Percentiles rank a stretch among this genome's conserved stretches.
Conservation (phyloP, 2,329 filamentous ascomycete genomes). For the Fusarium sp. region DNA sequence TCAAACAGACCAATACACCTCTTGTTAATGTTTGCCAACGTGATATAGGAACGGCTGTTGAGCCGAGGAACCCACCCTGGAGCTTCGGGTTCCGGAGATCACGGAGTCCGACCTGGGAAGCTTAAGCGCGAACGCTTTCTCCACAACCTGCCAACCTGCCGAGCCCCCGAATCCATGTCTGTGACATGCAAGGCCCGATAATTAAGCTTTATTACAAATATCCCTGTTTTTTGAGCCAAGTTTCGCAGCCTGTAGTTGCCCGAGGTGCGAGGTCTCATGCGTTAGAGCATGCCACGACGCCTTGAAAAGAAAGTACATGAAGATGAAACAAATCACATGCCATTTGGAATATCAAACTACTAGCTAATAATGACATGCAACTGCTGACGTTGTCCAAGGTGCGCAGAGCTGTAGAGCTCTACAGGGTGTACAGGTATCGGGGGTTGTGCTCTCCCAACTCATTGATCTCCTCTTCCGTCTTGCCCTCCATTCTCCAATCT, state of each 20-base stretch:
- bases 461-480: slow-evolving; percentile 6
- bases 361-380: neutral
- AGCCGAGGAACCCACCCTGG: neutral
- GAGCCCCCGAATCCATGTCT: neutral
- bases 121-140: neutral
- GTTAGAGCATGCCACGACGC: neutral
- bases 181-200: neutral
- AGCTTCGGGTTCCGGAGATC: neutral
- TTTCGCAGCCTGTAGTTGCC: neutral
- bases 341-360: neutral
- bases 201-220: neutral
- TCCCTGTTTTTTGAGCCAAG: neutral
- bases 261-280: neutral
- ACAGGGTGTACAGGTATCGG: slow-evolving; percentile 10
- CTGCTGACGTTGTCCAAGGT: neutral
- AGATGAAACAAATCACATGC: neutral
- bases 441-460: slow-evolving; percentile 6
- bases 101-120: neutral
- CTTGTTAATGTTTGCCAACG: neutral
- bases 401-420: neutral
- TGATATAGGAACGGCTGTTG: neutral
- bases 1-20: neutral
- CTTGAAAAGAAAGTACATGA: neutral
- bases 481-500: slow-evolving; percentile 11
- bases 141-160: neutral